A percentile compares a stretch with the other conserved stretches of the same genome.
Evolutionary conservation across 116 monocot genomes (phyloP).

Genomic region (Trichopus zeylanicus): DNA sequence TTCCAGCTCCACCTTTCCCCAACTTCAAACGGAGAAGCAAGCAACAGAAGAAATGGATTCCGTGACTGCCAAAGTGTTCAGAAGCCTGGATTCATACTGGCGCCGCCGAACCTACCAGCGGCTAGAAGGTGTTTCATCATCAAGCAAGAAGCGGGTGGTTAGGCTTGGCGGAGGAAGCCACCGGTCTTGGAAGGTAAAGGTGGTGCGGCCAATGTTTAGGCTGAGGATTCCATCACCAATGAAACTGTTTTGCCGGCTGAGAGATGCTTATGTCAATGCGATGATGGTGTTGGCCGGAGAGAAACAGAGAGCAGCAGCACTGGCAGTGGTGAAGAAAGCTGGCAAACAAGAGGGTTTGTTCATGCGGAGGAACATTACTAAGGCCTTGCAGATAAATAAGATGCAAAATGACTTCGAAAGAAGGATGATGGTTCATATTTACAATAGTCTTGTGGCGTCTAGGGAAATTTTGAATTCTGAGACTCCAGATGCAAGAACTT

Average conservation of each 20-base stretch:
- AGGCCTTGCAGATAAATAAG: neutral
- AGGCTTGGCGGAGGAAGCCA: neutral
- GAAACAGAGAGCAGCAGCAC: neutral
- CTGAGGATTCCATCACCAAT: neutral
- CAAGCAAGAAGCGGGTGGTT: neutral
- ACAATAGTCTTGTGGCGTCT: neutral
- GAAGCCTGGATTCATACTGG: slow-evolving; percentile 1
- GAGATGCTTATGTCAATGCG: neutral
- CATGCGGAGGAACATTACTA: neutral
- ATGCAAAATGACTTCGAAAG: neutral
- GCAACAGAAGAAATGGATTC: neutral
- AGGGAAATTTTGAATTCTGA: neutral
- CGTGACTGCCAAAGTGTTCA: neutral
- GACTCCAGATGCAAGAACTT: neutral
- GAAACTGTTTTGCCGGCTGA: neutral
- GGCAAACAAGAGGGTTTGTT: neutral
- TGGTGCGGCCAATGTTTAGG: neutral
- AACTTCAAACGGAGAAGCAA: neutral
- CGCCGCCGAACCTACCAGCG: neutral
- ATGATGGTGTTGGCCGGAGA: neutral
- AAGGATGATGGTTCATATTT: slow-evolving; percentile 2
- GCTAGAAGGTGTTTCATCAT: neutral
- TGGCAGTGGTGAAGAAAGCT: neutral
- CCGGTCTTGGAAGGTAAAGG: neutral
- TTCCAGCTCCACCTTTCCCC: neutral